These are phyloP conservation scores for Ilex paraguariensis DNA, from an alignment of 305 asterid species.

Conservation along the genomic window DNA sequence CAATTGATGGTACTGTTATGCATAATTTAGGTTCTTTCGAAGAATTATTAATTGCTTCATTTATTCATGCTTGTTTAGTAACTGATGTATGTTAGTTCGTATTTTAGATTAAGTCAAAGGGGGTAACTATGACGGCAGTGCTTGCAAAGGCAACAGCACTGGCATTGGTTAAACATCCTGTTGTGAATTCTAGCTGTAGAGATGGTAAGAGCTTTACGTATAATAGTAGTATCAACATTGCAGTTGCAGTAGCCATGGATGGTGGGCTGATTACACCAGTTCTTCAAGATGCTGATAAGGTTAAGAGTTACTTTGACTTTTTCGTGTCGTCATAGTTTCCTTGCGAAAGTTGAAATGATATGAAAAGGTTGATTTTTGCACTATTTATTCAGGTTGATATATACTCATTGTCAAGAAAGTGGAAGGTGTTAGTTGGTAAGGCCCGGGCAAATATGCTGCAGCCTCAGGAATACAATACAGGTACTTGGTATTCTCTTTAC, in stretches of 20 bases:
- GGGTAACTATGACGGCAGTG: slow-evolving; percentile 98
- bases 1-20: too few species aligned
- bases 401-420: slow-evolving; percentile 87
- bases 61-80: too few species aligned
- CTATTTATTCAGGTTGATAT: slow-evolving; percentile 58
- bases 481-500: slow-evolving; percentile 7
- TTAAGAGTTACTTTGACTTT: slow-evolving; percentile 8
- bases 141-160: slow-evolving; percentile 94
- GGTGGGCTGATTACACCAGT: slow-evolving; percentile 99
- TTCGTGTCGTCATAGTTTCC: background rate
- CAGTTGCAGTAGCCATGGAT: slow-evolving; percentile 96
- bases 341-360: too few species aligned
- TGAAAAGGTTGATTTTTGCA: too few species aligned
- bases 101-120: slow-evolving; percentile 82
- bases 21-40: too few species aligned
- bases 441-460: slow-evolving; percentile 95
- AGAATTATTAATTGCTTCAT: too few species aligned
- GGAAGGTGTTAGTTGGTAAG: slow-evolving; percentile 96
- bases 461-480: slow-evolving; percentile 65
- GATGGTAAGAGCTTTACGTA: slow-evolving; percentile 95
- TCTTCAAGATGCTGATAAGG: slow-evolving; percentile 98
- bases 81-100: slow-evolving; percentile 7
- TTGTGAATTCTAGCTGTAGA: slow-evolving; percentile 93
- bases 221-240: slow-evolving; percentile 86
- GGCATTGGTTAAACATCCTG: slow-evolving; percentile 85